These are phyloP conservation scores for Spathaspora sp. DNA, from an alignment of 805 yeast species.

Conservation along the genomic window DNA sequence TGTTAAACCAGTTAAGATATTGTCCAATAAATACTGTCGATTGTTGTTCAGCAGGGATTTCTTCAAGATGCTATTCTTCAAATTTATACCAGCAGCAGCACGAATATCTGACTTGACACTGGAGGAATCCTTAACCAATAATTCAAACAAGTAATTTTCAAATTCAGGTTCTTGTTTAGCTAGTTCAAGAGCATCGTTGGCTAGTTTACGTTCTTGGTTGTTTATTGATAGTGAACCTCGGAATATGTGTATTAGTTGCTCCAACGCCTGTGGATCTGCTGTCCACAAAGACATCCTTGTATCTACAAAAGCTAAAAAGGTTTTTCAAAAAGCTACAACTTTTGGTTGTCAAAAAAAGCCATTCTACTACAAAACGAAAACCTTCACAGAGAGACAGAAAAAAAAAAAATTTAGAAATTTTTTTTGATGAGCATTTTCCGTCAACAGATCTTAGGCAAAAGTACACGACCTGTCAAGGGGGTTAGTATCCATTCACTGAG, in stretches of 20 bases:
- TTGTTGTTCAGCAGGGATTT: constrained; percentile 18
- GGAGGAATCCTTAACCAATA: constrained; percentile 52
- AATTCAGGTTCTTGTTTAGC: constrained; percentile 75
- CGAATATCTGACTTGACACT: constrained; percentile 52
- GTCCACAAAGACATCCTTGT: constrained; percentile 46
- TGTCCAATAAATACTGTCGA: constrained; percentile 35
- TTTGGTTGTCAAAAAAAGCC: neutral
- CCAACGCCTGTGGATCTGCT: constrained; percentile 59
- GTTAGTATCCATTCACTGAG: too few species aligned
- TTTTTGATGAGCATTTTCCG: neutral
- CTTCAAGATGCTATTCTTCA: constrained; percentile 70
- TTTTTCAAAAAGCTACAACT: neutral
- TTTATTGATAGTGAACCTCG: constrained; percentile 67
- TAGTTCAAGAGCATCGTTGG: constrained; percentile 67
- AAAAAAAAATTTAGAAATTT: neutral
- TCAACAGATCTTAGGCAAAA: neutral
- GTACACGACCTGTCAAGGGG: neutral
- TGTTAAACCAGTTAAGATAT: constrained; percentile 52
- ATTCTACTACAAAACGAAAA: neutral
- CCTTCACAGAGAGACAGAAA: too few species aligned
- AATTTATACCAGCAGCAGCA: constrained; percentile 83
- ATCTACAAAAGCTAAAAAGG: neutral
- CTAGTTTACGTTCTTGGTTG: constrained; percentile 52
- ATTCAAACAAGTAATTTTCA: constrained; percentile 71
- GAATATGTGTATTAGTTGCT: constrained; percentile 63